Evolutionary conservation across 306 rosid genomes (phyloP), one percentile per base, ranked within the genome.

Genomic region (Corylus avellana): DNA sequence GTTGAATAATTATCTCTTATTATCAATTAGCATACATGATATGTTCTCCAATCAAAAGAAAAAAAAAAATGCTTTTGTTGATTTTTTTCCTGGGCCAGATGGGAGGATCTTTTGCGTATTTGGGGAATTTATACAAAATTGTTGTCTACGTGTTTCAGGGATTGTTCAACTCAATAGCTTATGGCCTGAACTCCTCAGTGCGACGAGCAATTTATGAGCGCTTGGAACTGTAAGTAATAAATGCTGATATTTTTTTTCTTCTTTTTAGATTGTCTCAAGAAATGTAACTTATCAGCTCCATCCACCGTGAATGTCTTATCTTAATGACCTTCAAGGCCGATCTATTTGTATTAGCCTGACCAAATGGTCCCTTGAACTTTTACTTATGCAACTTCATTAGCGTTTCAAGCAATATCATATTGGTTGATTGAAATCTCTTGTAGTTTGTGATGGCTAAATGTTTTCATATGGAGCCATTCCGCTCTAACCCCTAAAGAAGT

Each of bases 101-200:
- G 62, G 62, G 11, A n/a, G 11, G 18, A 27, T 22, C 48, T 35
- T 64, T 64, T 64, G 17, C 72, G 27, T 35, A 47, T 50, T 20
- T 13, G 46, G n/a, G 48, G 12, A 57, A 42, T 68, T 73, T n/a
- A 49, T 12, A 51, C 57, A 54, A 4, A 47, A 63, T 10, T 66
- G 29, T 63, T 63, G 48, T 70, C 73, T 84, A n/a, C 61, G 70
- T 79, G 62, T 77, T 88, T 57, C 84, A 92, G 99, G 98, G 99
- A 54, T 91, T 96, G 80, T 96, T 96, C 83, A 96, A 96, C 89
- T 96, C 99, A 77, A 93, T 93, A 75, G 99, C 99, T 14, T 96
- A 96, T 82, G 99, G 98, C 83, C 89, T 96, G 80, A 96, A 93
- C 84, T 91, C 99, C 82, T 91, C 99, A 58, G 99, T 96, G 62